Conservation (phyloP, 2,329 filamentous ascomycete species). For the Leptographium procerum region DNA sequence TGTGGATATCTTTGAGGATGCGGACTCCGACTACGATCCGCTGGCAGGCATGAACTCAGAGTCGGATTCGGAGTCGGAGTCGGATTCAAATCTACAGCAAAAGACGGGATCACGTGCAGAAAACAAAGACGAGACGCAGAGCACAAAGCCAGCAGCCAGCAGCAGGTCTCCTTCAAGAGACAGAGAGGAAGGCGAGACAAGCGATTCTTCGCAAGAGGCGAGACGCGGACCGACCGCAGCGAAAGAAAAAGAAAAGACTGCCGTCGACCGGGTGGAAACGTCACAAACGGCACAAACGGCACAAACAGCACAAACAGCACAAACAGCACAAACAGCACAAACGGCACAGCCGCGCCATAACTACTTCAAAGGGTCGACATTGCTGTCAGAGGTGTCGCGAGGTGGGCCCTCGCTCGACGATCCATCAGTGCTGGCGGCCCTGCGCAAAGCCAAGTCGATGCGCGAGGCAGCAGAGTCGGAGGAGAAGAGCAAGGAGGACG, state of each 20-base stretch:
- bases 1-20: constrained; percentile 54
- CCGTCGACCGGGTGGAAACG: too few relatives aligned
- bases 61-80: constrained; percentile 18
- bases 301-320: constrained; percentile 37
- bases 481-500: constrained; percentile 29
- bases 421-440: constrained; percentile 67
- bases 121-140: constrained; percentile 13
- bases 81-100: constrained; percentile 7
- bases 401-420: constrained; percentile 53
- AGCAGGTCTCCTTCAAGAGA: background rate
- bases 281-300: too few relatives aligned
- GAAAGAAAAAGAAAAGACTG: too few relatives aligned
- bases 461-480: constrained; percentile 32
- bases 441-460: constrained; percentile 71
- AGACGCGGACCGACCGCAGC: background rate
- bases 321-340: constrained; percentile 27
- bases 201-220: constrained; percentile 1
- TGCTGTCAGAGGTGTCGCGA: constrained; percentile 40
- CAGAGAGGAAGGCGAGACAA: constrained; percentile 8
- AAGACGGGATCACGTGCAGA: background rate
- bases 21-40: constrained; percentile 56
- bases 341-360: constrained; percentile 36
- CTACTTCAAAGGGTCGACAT: constrained; percentile 52
- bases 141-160: too few relatives aligned
- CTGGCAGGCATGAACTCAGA: constrained; percentile 44